Evolutionary conservation across 2,329 filamentous ascomycete genomes (phyloP).

Genomic region (Venturia asperata): DNA sequence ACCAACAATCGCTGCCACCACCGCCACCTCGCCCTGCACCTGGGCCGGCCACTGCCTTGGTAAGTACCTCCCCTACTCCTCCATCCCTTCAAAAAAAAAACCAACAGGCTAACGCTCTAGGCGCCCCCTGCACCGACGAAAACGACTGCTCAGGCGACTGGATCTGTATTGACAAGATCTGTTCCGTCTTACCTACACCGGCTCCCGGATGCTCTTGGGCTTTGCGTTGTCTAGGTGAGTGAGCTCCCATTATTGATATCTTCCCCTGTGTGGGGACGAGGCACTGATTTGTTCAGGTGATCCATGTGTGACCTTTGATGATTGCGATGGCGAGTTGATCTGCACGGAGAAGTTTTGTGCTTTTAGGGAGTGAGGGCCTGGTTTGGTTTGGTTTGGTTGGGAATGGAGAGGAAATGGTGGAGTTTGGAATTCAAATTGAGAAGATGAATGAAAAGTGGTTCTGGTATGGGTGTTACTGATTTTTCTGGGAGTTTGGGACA

Average conservation of each 20-base stretch:
- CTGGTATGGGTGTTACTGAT: too few species aligned
- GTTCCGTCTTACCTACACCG: neutral
- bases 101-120: neutral
- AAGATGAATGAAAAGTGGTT: too few species aligned
- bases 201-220: neutral
- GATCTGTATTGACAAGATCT: neutral
- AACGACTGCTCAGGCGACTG: constrained; percentile 1
- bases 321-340: constrained; percentile 5
- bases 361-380: neutral
- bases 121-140: neutral
- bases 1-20: neutral
- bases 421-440: too few species aligned
- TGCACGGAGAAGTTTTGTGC: neutral
- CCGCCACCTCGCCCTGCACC: neutral
- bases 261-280: too few species aligned
- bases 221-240: neutral
- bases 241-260: too few species aligned
- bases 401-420: neutral
- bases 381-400: too few species aligned
- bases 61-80: neutral
- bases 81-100: neutral
- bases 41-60: constrained; percentile 1
- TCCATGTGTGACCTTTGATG: constrained; percentile 1
- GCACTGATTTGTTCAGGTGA: neutral
- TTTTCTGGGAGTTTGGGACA: too few species aligned